Percentiles rank a stretch among this genome's conserved stretches.
Conservation (phyloP, 108 stramenopile genomes). For the Conticribra weissflogii region DNA sequence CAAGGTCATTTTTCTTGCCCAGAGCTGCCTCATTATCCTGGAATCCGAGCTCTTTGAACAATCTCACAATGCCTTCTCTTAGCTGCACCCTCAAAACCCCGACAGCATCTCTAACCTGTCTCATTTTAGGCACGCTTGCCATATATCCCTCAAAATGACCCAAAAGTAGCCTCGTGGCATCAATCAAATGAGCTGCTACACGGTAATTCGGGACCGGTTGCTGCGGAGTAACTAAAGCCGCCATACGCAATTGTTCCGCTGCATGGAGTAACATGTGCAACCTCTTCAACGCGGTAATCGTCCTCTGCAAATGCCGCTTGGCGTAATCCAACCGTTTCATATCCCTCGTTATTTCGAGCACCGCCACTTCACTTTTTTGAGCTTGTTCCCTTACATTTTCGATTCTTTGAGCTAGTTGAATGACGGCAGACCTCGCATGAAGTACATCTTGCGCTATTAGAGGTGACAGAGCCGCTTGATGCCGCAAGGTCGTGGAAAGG, state of each 20-base stretch:
- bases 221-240: slow-evolving; percentile 42
- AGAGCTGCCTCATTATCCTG: slow-evolving; percentile 28
- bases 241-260: slow-evolving; percentile 87
- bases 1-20: slow-evolving; percentile 27
- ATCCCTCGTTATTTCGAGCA: slow-evolving; percentile 88
- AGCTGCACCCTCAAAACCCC: slow-evolving; percentile 60
- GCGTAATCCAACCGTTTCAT: slow-evolving; percentile 97
- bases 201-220: slow-evolving; percentile 78
- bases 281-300: slow-evolving; percentile 96
- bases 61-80: slow-evolving; percentile 60
- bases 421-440: slow-evolving; percentile 69
- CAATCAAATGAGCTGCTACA: slow-evolving; percentile 90
- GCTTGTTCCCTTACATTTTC: slow-evolving; percentile 72
- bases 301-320: slow-evolving; percentile 94
- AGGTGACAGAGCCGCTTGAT: slow-evolving; percentile 71
- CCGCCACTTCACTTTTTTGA: slow-evolving; percentile 72
- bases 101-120: slow-evolving; percentile 65
- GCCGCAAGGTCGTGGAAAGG: slow-evolving; percentile 72
- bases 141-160: slow-evolving; percentile 84
- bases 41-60: slow-evolving; percentile 70
- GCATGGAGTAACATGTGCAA: slow-evolving; percentile 98
- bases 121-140: slow-evolving; percentile 65
- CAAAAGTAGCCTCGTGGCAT: slow-evolving; percentile 89
- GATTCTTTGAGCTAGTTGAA: slow-evolving; percentile 61
- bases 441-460: slow-evolving; percentile 67